Percentiles rank a stretch among this genome's conserved stretches.
Evolutionary conservation across 495 filamentous ascomycete genomes (phyloP).

Genomic region (Talaromyces borbonicus): DNA sequence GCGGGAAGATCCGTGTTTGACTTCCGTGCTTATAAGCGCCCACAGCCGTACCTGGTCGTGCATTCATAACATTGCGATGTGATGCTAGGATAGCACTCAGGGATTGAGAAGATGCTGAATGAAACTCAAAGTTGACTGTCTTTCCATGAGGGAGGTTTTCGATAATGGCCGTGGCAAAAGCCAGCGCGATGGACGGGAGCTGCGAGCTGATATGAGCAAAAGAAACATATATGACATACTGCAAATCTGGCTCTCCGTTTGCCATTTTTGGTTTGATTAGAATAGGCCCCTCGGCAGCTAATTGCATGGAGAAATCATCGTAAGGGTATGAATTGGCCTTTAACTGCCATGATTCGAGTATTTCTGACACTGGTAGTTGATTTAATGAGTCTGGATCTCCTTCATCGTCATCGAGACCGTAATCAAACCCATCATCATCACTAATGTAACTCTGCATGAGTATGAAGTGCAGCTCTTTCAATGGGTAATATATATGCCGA

Average conservation of each 20-base stretch:
- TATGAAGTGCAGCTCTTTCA: not conserved
- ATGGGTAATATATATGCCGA: not conserved
- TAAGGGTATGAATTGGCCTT: not conserved
- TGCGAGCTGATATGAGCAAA: not conserved
- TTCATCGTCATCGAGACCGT: slow-evolving; percentile 3
- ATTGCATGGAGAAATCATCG: not conserved
- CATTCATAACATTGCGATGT: not conserved
- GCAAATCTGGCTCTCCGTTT: not conserved
- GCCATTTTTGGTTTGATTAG: not conserved
- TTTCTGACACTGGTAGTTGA: not conserved
- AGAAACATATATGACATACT: slow-evolving; percentile 2
- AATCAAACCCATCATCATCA: slow-evolving; percentile 1
- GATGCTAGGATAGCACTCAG: not conserved
- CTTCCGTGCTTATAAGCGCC: not conserved
- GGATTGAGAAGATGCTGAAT: not conserved
- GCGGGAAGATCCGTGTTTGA: not conserved
- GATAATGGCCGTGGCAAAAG: not conserved
- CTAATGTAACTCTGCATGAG: not conserved
- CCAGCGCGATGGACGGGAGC: not conserved
- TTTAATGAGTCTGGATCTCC: not conserved
- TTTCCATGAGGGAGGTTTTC: slow-evolving; percentile 1
- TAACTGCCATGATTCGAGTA: not conserved
- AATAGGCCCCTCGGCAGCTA: not conserved
- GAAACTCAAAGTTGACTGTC: slow-evolving; percentile 1
- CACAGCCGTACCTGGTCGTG: not conserved